Conservation (phyloP, 2,329 filamentous ascomycete species). For the Alternaria novae-zelandiae region DNA sequence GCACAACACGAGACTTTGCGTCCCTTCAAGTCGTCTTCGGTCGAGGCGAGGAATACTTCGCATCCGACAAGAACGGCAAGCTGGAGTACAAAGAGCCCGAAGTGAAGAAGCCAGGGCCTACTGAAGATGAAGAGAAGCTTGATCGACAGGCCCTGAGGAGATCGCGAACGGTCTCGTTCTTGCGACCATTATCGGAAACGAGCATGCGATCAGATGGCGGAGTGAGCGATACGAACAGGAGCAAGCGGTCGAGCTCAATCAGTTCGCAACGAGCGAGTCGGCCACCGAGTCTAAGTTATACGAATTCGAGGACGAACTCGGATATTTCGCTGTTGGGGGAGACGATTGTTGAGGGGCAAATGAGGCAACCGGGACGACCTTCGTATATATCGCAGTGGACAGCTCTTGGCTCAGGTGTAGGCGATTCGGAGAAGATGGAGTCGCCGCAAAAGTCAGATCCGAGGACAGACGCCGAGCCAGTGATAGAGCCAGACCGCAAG, state of each 20-base stretch:
- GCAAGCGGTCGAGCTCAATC: slow-evolving; percentile 25
- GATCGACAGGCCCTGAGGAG: slow-evolving; percentile 31
- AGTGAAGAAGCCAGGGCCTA: slow-evolving; percentile 18
- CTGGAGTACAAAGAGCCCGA: slow-evolving; percentile 45
- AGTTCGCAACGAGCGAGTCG: slow-evolving; percentile 26
- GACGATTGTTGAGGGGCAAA: slow-evolving; percentile 3
- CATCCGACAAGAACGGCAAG: slow-evolving; percentile 48
- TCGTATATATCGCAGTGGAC: slow-evolving; percentile 10
- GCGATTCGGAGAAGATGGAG: not conserved
- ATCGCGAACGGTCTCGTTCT: slow-evolving; percentile 39
- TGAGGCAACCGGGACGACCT: slow-evolving; percentile 8
- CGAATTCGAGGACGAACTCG: slow-evolving; percentile 30
- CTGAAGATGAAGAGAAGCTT: slow-evolving; percentile 23
- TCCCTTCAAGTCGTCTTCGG: slow-evolving; percentile 50
- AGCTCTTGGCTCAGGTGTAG: not conserved
- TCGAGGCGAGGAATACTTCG: slow-evolving; percentile 49
- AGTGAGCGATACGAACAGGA: slow-evolving; percentile 10
- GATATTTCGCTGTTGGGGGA: slow-evolving; percentile 24
- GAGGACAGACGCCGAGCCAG: not conserved
- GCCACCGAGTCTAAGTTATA: slow-evolving; percentile 28
- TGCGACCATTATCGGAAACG: slow-evolving; percentile 34
- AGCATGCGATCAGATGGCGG: slow-evolving; percentile 19
- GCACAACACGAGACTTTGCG: slow-evolving; percentile 38
- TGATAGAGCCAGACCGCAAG: not conserved
- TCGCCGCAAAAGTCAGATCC: not conserved